These are phyloP conservation scores for Gomphus sp. DNA, from an alignment of 1,284 basidiomycete genomes.

Conservation along the genomic window DNA sequence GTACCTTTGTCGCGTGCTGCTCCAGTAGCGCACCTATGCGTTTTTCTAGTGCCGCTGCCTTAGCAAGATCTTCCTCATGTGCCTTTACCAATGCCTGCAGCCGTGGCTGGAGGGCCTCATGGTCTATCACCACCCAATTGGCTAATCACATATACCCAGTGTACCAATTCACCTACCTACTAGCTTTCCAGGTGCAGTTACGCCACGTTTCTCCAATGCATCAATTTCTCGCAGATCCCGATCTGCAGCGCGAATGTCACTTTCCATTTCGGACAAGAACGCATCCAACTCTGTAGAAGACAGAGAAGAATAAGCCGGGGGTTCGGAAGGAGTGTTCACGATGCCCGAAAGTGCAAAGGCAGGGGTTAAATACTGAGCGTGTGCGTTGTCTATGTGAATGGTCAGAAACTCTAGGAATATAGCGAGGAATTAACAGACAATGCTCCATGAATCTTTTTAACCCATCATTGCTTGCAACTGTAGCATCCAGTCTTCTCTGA, in stretches of 20 bases:
- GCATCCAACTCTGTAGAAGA: constrained; percentile 57
- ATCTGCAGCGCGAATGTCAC: constrained; percentile 69
- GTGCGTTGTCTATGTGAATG: constrained; percentile 50
- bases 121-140: constrained; percentile 30
- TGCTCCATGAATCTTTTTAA: constrained; percentile 63
- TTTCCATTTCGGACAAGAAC: constrained; percentile 66
- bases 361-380: constrained; percentile 62
- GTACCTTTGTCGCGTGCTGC: constrained; percentile 57
- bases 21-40: constrained; percentile 56
- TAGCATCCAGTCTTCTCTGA: constrained; percentile 42
- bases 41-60: constrained; percentile 49
- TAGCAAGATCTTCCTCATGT: constrained; percentile 47
- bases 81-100: constrained; percentile 45
- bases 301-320: constrained; percentile 55
- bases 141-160: neutral
- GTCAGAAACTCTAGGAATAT: neutral
- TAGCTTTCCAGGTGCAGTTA: constrained; percentile 61
- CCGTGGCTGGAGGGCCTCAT: constrained; percentile 52
- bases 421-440: constrained; percentile 36
- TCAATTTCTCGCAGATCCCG: constrained; percentile 71
- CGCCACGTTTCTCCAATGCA: constrained; percentile 55
- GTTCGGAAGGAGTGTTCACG: constrained; percentile 29
- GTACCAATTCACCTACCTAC: constrained; percentile 29
- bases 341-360: constrained; percentile 57
- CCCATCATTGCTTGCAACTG: constrained; percentile 59